Percentiles rank a stretch among this genome's conserved stretches.
phyloP scores from a whole-genome alignment of 1,284 basidiomycete genomes.

The Melanopsichium pennsylvanicum region DNA sequence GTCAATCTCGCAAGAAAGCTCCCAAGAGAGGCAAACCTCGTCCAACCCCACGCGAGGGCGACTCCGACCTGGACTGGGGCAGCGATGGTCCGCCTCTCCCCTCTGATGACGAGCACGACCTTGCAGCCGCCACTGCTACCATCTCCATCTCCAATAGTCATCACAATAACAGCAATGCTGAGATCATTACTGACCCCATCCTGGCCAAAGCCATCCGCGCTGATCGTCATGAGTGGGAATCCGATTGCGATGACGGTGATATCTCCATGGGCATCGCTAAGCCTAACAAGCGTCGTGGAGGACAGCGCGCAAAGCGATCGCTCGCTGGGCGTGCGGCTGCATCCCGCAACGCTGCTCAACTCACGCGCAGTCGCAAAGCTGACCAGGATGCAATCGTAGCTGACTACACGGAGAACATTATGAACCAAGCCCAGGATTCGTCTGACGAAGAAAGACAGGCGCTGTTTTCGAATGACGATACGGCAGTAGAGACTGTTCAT shows the following conservation, averaged over 20 bases:
- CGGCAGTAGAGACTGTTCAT: slow-evolving; percentile 25
- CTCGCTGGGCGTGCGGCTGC: slow-evolving; percentile 15
- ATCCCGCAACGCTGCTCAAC: slow-evolving; percentile 18
- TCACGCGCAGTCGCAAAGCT: slow-evolving; percentile 27
- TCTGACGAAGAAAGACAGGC: slow-evolving; percentile 9
- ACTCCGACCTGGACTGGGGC: slow-evolving; percentile 62
- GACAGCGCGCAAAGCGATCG: slow-evolving; percentile 35
- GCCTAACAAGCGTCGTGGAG: slow-evolving; percentile 26
- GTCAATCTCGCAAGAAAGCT: slow-evolving; percentile 11
- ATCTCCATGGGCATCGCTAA: slow-evolving; percentile 11
- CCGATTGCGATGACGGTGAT: slow-evolving; percentile 12
- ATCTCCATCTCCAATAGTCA: slow-evolving; percentile 46
- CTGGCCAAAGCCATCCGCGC: slow-evolving; percentile 37
- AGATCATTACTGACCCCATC: slow-evolving; percentile 30
- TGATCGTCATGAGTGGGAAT: slow-evolving; percentile 43
- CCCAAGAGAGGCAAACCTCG: slow-evolving; percentile 13
- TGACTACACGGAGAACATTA: slow-evolving; percentile 61
- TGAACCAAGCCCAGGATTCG: slow-evolving; percentile 23
- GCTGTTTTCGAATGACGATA: slow-evolving; percentile 12
- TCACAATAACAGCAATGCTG: slow-evolving; percentile 8
- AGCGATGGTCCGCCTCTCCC: slow-evolving; percentile 54
- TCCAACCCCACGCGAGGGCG: slow-evolving; percentile 47
- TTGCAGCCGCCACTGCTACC: slow-evolving; percentile 35
- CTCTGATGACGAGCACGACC: slow-evolving; percentile 10
- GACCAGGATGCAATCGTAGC: slow-evolving; percentile 57